A percentile compares a stretch with the other conserved stretches of the same genome.
phyloP scores from a whole-genome alignment of 805 yeast genomes.

The Huiozyma naganishii region DNA sequence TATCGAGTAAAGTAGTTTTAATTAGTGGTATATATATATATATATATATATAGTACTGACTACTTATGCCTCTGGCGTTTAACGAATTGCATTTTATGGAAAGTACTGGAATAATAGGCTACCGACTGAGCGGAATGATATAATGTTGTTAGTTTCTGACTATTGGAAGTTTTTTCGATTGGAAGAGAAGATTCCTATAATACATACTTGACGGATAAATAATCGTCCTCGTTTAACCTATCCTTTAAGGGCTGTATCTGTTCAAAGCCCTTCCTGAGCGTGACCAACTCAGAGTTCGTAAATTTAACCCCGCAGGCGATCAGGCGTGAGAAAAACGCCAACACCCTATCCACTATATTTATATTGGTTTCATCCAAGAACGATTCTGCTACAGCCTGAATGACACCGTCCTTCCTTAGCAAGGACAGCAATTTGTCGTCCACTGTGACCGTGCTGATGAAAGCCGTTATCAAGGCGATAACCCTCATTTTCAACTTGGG shows the following conservation, averaged over 20 bases:
- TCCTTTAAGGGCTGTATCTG: conserved; percentile 35
- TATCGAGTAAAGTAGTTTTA: conserved; percentile 6
- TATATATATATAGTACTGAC: background rate
- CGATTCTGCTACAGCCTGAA: conserved; percentile 20
- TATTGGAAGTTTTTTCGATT: background rate
- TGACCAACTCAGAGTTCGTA: conserved; percentile 31
- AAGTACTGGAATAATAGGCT: conserved; percentile 20
- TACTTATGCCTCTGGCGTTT: conserved; percentile 12
- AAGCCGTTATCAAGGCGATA: conserved; percentile 48
- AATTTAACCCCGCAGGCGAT: conserved; percentile 37
- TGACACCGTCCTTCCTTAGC: conserved; percentile 28
- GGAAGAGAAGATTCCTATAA: conserved; percentile 5
- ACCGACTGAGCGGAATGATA: background rate
- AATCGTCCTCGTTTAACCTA: conserved; percentile 45
- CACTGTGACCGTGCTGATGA: conserved; percentile 42
- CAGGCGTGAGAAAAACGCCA: conserved; percentile 40
- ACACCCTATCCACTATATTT: conserved; percentile 46
- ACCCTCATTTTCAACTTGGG: conserved; percentile 42
- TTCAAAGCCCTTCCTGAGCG: conserved; percentile 30
- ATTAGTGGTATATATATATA: background rate
- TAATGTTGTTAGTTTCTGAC: background rate
- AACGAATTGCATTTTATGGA: conserved; percentile 28
- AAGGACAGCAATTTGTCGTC: conserved; percentile 28
- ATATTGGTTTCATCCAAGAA: conserved; percentile 27
- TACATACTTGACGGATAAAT: conserved; percentile 38